phyloP scores from a whole-genome alignment of 306 rosid species.

The Acacia melanoxylon region DNA sequence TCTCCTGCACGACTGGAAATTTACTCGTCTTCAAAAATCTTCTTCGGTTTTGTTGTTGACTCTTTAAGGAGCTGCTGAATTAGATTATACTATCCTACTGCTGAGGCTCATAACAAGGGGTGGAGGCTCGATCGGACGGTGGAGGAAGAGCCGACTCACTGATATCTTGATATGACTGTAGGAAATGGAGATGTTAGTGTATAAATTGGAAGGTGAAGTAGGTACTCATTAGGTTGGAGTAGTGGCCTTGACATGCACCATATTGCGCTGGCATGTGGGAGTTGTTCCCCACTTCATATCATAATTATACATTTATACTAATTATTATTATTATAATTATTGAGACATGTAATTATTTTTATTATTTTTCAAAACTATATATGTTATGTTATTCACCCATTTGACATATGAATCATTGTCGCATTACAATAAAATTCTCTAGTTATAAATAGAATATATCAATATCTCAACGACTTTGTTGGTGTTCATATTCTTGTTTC shows the following conservation, averaged over 20 bases:
- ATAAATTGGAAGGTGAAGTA: not conserved
- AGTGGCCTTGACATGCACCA: not conserved
- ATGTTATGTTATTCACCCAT: not conserved
- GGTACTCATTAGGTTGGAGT: not conserved
- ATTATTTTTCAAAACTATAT: too few species aligned
- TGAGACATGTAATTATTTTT: not conserved
- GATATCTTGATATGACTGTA: not conserved
- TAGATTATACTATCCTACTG: not conserved
- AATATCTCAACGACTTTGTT: too few species aligned
- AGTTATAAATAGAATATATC: too few species aligned
- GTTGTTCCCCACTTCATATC: not conserved
- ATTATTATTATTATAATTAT: not conserved
- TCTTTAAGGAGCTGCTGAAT: not conserved
- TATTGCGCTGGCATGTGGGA: not conserved
- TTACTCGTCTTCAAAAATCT: not conserved
- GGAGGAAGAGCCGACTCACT: not conserved
- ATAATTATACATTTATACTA: too few species aligned
- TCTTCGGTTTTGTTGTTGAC: constrained; percentile 41
- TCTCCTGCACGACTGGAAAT: constrained; percentile 19
- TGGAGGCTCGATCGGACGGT: constrained; percentile 15
- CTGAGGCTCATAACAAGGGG: not conserved
- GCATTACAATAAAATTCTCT: too few species aligned
- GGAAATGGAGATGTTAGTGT: not conserved
- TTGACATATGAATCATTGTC: not conserved
- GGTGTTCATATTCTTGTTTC: too few species aligned